These are phyloP conservation scores for Coniophora puteana DNA, from an alignment of 1,284 basidiomycete genomes.

Conservation along the genomic window DNA sequence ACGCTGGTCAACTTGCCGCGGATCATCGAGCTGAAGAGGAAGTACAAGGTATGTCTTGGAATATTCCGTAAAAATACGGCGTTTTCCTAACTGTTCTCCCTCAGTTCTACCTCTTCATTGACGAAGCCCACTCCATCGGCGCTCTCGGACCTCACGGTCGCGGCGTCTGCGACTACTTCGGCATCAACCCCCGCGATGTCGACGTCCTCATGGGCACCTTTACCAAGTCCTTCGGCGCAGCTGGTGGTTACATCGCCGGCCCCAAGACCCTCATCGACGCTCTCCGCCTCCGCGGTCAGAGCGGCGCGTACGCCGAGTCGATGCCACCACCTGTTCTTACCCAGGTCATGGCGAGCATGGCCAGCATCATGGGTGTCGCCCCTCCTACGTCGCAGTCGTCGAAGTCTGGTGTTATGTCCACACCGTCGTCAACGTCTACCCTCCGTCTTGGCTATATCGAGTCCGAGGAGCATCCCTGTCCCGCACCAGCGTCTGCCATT, in stretches of 20 bases:
- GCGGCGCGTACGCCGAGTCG: conserved; percentile 86
- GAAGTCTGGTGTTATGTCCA: not conserved
- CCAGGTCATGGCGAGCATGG: conserved; percentile 92
- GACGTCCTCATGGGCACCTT: conserved; percentile 99
- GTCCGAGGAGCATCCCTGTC: conserved; percentile 67
- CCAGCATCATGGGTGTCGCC: conserved; percentile 91
- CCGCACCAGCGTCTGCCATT: conserved; percentile 55
- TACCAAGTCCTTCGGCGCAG: conserved; percentile 97
- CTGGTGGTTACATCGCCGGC: conserved; percentile 94
- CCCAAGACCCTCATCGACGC: conserved; percentile 78
- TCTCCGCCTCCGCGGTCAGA: conserved; percentile 81
- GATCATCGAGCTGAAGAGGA: conserved; percentile 86
- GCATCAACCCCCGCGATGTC: conserved; percentile 75
- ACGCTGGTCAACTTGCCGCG: conserved; percentile 84
- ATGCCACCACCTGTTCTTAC: conserved; percentile 90
- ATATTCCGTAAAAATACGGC: not conserved
- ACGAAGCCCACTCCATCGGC: conserved; percentile 98
- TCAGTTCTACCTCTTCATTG: conserved; percentile 94
- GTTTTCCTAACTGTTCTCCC: conserved; percentile 10
- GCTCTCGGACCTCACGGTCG: conserved; percentile 93
- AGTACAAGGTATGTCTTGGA: conserved; percentile 77
- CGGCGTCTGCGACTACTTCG: conserved; percentile 95
- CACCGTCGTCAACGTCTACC: conserved; percentile 23
- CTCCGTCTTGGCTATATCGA: no score
- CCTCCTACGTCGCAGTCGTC: conserved; percentile 40